Base-by-base conservation (phyloP, 2,329 filamentous ascomycete genomes). In the Beauveria sp. region DNA sequence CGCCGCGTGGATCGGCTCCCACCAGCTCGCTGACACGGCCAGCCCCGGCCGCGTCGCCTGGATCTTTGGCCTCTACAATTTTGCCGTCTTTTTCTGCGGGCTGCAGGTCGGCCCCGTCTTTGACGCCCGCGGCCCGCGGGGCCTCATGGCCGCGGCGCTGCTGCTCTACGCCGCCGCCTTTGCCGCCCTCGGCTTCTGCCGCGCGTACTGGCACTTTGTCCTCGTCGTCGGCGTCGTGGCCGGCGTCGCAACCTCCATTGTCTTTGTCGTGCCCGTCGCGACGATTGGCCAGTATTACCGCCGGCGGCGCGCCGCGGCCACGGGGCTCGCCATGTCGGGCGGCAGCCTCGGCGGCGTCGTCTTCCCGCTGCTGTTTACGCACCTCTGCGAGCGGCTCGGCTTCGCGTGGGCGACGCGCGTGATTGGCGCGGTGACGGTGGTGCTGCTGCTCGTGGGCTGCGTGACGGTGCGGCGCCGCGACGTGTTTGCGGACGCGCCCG, bases 271-370 rank as follows among this genome's bases (percentile, higher is more conserved):
- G n/a, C 63, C 62, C 8, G 63, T 93, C 64, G 85, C 87, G 12
- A 83, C 87, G 20, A 84, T 93, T 46, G 88, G 88, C 0, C 90
- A 93, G 70, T 93, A 85, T 75, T 96, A 95, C 77, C 80, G 86
- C 22, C 72, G 71, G 16, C 85, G 84, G 58, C 83, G 91, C n/a
- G 91, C 87, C 3, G 81, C 88, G 56, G 89, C 90, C 9, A 93
- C 88, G 1, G 91, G 91, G 16, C 79, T 93, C 49, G 89, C 90
- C 18, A 83, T 88, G 3, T 86, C 87, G 0, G 88, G 89, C 2
- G 85, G 85, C 0, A 77, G 75, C 7, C 65, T 80, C 18, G 88
- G 87, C 34, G 87, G 87, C 20, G 81, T 89, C 46, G 73, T 83
- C 2, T 88, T 88, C 61, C 78, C 78, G 4, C 68, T 80, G 16